phyloP scores from a whole-genome alignment of 257 asterid genomes.

The Nicotiana undulata region DNA sequence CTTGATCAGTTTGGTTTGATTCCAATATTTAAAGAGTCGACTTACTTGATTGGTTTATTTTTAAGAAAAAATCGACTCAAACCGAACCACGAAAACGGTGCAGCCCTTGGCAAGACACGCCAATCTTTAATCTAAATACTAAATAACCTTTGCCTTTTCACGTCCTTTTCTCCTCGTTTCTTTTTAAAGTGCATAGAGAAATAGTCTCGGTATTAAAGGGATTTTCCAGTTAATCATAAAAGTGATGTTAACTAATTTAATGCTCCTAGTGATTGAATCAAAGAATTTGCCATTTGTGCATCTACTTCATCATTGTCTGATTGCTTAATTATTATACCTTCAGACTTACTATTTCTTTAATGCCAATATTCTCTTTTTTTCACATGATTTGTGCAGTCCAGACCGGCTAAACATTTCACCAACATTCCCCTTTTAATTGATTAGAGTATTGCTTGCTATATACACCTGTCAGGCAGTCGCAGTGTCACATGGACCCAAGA shows the following conservation, averaged over 20 bases:
- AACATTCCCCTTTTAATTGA: background rate
- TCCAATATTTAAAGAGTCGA: too few species aligned
- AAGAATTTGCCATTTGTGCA: background rate
- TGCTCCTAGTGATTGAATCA: background rate
- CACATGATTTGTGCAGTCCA: background rate
- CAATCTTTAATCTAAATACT: background rate
- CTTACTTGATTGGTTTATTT: too few species aligned
- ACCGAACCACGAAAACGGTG: background rate
- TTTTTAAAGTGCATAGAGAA: background rate
- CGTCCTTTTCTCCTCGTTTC: background rate
- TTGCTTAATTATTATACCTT: constrained; percentile 4
- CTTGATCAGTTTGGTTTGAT: too few species aligned
- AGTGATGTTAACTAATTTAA: background rate
- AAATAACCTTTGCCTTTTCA: background rate
- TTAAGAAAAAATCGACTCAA: too few species aligned
- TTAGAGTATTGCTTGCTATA: background rate
- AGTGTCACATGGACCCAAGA: background rate
- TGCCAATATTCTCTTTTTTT: background rate
- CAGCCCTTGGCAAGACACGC: background rate
- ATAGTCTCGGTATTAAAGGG: background rate
- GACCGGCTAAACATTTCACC: background rate
- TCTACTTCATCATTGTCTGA: constrained; percentile 2
- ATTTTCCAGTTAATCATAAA: background rate
- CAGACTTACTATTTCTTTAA: background rate
- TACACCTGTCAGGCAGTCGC: background rate